Evolutionary conservation across 164 flowering plant genomes (phyloP), one percentile per base, ranked within the genome.

Genomic region (Taxillus chinensis): DNA sequence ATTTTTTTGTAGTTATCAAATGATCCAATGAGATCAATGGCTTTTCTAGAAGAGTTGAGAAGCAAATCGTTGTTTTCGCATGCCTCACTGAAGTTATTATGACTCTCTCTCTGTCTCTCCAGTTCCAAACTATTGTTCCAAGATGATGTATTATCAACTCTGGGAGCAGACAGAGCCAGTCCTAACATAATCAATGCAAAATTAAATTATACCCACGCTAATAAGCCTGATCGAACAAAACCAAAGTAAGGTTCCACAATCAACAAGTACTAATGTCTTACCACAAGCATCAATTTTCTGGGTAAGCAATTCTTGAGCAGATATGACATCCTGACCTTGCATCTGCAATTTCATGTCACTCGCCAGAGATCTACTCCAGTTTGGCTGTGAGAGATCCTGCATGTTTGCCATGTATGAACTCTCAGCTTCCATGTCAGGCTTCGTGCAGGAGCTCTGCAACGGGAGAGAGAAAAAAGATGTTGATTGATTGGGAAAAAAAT

Each of bases 401-500:
- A 60, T 43, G 46, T 71, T 60, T 63, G 73, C 84, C 61, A 72
- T 39, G 57, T 62, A 63, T 37, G 78, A 67, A 64, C 80, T 79
- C 70, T 85, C 88, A 70, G 71, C 82, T 74, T 88, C 89, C 61
- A 77, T 12, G 55, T 79, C 89, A 50, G 83, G 89, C 64, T 76
- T 90, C 68, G 96, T 78, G 65, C 91, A 86, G 64, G 98, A 90
- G 80, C 96, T 93, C 98, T 93, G 83, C 86, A 83, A 56, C 86
- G 82, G 58, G 69, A 71, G 64, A 57, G 67, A 58, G 59, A 66
- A 61, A 56, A 71, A 77, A 65, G 57, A 69, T 64, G 62, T 59
- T 67, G 52, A 45, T 55, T 58, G 57, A 0, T 27, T 0, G 27
- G 27, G 27, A 27, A 27, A 27, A 27, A 27, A 27, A 27, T 27